Conservation (phyloP, 1,284 basidiomycete species). For the Rhodotorula sp. region DNA sequence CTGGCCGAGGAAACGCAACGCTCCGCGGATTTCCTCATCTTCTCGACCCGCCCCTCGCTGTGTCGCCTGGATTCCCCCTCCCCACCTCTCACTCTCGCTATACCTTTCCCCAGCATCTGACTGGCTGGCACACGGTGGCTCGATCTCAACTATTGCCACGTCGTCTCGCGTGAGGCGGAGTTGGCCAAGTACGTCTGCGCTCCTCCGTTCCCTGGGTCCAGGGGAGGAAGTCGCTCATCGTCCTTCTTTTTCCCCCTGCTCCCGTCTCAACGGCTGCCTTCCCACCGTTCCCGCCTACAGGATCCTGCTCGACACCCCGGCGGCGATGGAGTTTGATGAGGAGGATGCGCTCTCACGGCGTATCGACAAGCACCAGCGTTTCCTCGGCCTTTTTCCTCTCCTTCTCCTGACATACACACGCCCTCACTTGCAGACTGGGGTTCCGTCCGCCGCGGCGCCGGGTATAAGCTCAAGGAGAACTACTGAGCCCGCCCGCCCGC, state of each 20-base stretch:
- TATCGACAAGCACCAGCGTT: conserved; percentile 94
- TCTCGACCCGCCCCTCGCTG: no score
- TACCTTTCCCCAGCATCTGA: no score
- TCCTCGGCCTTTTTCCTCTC: conserved; percentile 54
- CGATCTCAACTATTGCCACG: no score
- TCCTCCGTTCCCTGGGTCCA: no score
- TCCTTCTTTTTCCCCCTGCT: no score
- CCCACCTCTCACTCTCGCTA: no score
- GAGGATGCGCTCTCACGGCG: conserved; percentile 89
- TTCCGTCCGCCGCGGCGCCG: conserved; percentile 31
- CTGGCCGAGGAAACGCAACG: no score
- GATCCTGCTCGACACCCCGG: conserved; percentile 73
- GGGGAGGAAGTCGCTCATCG: not conserved
- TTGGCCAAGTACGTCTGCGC: not conserved
- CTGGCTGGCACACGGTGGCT: no score
- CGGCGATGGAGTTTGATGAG: conserved; percentile 91
- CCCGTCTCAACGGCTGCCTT: not conserved
- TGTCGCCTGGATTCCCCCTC: no score
- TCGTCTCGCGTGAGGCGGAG: conserved; percentile 86
- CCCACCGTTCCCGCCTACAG: not conserved
- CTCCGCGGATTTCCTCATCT: no score
- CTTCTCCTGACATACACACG: not conserved
- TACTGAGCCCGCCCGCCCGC: conserved; percentile 10
- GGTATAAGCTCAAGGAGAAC: conserved; percentile 38
- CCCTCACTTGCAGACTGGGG: conserved; percentile 26